A percentile compares a stretch with the other conserved stretches of the same genome.
Conservation (phyloP, 2,329 filamentous ascomycete species). For the Arthrobotrys megalospora region DNA sequence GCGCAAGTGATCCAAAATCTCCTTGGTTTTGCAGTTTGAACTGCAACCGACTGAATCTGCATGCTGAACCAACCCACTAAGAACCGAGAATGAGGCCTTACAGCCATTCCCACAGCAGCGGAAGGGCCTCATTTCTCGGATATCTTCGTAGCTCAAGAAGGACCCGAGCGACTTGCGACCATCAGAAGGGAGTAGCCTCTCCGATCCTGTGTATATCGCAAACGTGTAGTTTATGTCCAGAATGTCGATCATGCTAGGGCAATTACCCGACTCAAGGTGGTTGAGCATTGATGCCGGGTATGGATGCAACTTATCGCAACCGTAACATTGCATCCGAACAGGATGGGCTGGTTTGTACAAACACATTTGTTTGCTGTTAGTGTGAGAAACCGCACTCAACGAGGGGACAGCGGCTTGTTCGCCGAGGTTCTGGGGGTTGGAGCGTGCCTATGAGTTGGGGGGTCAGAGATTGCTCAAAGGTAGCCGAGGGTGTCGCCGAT, state of each 20-base stretch:
- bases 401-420: background rate
- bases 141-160: constrained; percentile 22
- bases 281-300: constrained; percentile 3
- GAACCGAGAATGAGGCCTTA: background rate
- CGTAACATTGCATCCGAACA: background rate
- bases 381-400: background rate
- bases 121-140: constrained; percentile 8
- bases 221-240: constrained; percentile 42
- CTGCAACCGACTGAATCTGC: constrained; percentile 1
- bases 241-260: constrained; percentile 6
- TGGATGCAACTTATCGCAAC: constrained; percentile 10
- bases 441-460: background rate
- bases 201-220: constrained; percentile 24
- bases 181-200: constrained; percentile 17
- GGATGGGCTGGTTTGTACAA: background rate
- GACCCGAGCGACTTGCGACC: constrained; percentile 24
- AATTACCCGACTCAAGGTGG: constrained; percentile 33
- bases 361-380: too few relatives aligned
- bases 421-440: background rate
- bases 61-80: constrained; percentile 36
- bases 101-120: background rate
- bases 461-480: background rate
- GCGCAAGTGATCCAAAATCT: constrained; percentile 16
- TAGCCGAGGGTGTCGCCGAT: background rate
- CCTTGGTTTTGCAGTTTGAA: background rate